Conservation (phyloP, 495 filamentous ascomycete species). For the Aspergillus olivimuriae region DNA sequence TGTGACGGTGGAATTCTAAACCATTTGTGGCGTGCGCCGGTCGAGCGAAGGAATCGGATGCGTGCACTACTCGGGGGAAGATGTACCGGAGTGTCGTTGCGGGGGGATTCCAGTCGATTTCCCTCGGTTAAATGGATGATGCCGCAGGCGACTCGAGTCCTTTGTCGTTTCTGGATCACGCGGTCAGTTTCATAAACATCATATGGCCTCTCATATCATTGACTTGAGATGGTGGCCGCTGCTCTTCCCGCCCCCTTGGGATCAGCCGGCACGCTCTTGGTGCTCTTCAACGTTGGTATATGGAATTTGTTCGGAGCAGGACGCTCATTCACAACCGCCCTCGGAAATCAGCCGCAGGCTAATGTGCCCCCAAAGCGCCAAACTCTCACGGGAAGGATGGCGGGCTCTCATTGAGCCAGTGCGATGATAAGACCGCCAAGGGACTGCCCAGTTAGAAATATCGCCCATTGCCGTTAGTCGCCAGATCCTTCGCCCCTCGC, state of each 20-base stretch:
- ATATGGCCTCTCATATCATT: not conserved
- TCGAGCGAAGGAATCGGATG: conserved; percentile 3
- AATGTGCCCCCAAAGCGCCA: not conserved
- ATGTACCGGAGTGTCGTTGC: conserved; percentile 12
- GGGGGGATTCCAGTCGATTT: conserved; percentile 7
- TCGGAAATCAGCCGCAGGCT: not conserved
- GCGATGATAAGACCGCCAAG: no score
- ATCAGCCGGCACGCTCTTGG: conserved; percentile 3
- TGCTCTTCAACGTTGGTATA: not conserved
- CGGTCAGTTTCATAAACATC: not conserved
- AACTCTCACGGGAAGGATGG: not conserved
- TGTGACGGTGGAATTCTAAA: conserved; percentile 11
- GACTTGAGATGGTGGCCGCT: not conserved
- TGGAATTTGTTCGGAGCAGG: not conserved
- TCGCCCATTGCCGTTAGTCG: no score
- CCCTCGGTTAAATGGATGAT: conserved; percentile 6
- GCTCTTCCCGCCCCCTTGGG: conserved; percentile 1
- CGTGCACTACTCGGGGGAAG: conserved; percentile 8
- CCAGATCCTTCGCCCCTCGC: no score
- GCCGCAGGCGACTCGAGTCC: not conserved
- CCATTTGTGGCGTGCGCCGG: conserved; percentile 13
- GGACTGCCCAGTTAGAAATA: no score
- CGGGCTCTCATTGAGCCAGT: conserved; percentile 2
- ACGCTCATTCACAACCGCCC: not conserved
- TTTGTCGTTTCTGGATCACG: not conserved